These are phyloP conservation scores for Globisporangium rhizosaccharum DNA, from an alignment of 352 stramenopile species.

Conservation along the genomic window DNA sequence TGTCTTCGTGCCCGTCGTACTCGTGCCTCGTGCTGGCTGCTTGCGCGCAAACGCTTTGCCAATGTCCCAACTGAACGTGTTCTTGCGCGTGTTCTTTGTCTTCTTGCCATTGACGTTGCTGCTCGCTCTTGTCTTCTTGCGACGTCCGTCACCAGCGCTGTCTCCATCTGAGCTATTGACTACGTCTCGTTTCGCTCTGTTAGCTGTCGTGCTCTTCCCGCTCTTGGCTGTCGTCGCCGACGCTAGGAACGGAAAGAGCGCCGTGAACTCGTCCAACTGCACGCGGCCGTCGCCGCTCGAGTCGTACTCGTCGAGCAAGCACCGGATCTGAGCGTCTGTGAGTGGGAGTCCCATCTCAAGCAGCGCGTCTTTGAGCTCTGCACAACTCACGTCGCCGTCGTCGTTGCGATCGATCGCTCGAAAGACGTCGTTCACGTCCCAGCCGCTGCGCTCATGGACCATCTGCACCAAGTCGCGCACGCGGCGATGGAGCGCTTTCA, in stretches of 20 bases:
- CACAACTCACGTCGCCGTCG: constrained; percentile 43
- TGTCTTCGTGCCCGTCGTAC: background rate
- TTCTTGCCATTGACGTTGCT: constrained; percentile 3
- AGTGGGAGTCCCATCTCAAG: constrained; percentile 60
- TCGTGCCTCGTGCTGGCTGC: constrained; percentile 17
- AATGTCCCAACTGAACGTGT: constrained; percentile 73
- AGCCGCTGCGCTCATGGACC: constrained; percentile 29
- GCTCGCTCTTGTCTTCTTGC: constrained; percentile 8
- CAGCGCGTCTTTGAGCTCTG: constrained; percentile 52
- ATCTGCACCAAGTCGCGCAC: constrained; percentile 41
- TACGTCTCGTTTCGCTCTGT: background rate
- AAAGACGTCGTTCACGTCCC: constrained; percentile 54
- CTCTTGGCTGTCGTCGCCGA: background rate
- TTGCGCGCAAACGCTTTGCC: constrained; percentile 63
- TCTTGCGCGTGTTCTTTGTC: constrained; percentile 45
- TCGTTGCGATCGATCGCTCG: constrained; percentile 51
- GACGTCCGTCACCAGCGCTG: too few relatives aligned
- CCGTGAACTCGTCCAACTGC: constrained; percentile 54
- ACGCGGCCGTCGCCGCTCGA: constrained; percentile 51
- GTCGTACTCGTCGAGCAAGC: constrained; percentile 63
- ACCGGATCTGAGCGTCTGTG: constrained; percentile 57
- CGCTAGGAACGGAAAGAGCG: constrained; percentile 26
- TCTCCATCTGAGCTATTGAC: constrained; percentile 6
- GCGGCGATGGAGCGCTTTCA: constrained; percentile 41
- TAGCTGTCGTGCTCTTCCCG: too few relatives aligned